A percentile compares a stretch with the other conserved stretches of the same genome.
Evolutionary conservation across 164 flowering plant genomes (phyloP).

Genomic region (Protea cynaroides): DNA sequence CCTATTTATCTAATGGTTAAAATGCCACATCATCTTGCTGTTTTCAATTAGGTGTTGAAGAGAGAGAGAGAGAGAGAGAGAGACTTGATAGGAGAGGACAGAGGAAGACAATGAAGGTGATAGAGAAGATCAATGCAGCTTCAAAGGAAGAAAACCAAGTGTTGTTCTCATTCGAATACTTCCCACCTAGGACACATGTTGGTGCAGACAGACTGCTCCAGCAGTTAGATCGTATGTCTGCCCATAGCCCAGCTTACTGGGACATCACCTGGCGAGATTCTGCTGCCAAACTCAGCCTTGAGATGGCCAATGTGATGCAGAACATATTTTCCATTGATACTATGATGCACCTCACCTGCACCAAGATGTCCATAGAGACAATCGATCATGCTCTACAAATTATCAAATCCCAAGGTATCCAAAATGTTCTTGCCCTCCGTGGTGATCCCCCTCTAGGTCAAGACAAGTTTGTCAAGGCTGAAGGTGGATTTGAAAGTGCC

Average conservation of each 20-base stretch:
- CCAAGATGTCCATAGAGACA: slow-evolving; percentile 95
- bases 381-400: slow-evolving; percentile 77
- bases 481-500: slow-evolving; percentile 91
- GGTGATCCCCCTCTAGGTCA: slow-evolving; percentile 98
- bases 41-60: too few relatives aligned
- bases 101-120: slow-evolving; percentile 77
- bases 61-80: too few relatives aligned
- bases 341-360: slow-evolving; percentile 99
- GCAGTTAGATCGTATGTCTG: slow-evolving; percentile 88
- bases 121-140: slow-evolving; percentile 70
- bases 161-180: slow-evolving; percentile 92
- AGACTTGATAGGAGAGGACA: too few relatives aligned
- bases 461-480: slow-evolving; percentile 85
- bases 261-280: slow-evolving; percentile 99
- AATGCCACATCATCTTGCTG: too few relatives aligned
- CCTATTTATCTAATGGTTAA: too few relatives aligned
- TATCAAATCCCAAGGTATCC: slow-evolving; percentile 76
- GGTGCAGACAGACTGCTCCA: slow-evolving; percentile 91
- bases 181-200: slow-evolving; percentile 93
- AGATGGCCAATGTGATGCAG: slow-evolving; percentile 86
- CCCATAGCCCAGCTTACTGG: slow-evolving; percentile 82
- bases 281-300: slow-evolving; percentile 90
- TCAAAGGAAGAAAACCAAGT: slow-evolving; percentile 18
- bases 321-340: slow-evolving; percentile 87
- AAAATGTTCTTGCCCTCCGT: slow-evolving; percentile 87